phyloP scores from a whole-genome alignment of 164 flowering plant genomes.

The Macadamia integrifolia region DNA sequence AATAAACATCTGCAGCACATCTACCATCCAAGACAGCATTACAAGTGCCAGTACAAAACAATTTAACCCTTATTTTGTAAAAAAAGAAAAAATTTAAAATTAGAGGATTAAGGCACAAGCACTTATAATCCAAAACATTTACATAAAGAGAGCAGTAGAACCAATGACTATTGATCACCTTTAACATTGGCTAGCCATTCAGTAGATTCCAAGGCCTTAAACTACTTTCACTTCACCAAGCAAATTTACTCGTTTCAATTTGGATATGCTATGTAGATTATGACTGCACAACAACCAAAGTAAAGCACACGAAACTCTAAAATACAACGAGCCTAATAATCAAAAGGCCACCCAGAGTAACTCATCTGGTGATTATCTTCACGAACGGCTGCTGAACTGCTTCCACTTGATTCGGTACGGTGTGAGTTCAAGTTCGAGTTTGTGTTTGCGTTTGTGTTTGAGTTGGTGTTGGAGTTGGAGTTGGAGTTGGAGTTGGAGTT shows the following conservation, averaged over 20 bases:
- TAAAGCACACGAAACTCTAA: conserved; percentile 4
- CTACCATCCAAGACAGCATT: too few relatives aligned
- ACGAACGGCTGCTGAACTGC: conserved; percentile 31
- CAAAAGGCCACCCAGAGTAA: conserved; percentile 59
- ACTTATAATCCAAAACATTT: too few relatives aligned
- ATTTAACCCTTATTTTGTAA: too few relatives aligned
- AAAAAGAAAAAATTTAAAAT: too few relatives aligned
- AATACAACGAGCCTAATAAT: conserved; percentile 17
- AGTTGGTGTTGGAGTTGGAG: conserved; percentile 24
- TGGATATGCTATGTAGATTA: not conserved
- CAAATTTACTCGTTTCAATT: not conserved
- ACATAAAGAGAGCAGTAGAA: too few relatives aligned
- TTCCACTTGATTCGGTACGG: conserved; percentile 34
- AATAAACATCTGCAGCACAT: too few relatives aligned
- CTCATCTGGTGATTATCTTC: conserved; percentile 39
- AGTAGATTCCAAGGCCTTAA: not conserved
- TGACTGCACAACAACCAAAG: not conserved
- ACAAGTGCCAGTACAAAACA: too few relatives aligned
- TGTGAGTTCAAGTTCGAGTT: conserved; percentile 27
- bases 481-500: not conserved
- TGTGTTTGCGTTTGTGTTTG: conserved; percentile 22
- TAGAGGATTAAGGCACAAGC: too few relatives aligned
- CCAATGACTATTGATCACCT: not conserved
- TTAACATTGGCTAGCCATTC: conserved; percentile 4
- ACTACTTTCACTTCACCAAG: not conserved